These are phyloP conservation scores for Euphrasia arctica DNA, from an alignment of 305 asterid genomes.

Conservation along the genomic window DNA sequence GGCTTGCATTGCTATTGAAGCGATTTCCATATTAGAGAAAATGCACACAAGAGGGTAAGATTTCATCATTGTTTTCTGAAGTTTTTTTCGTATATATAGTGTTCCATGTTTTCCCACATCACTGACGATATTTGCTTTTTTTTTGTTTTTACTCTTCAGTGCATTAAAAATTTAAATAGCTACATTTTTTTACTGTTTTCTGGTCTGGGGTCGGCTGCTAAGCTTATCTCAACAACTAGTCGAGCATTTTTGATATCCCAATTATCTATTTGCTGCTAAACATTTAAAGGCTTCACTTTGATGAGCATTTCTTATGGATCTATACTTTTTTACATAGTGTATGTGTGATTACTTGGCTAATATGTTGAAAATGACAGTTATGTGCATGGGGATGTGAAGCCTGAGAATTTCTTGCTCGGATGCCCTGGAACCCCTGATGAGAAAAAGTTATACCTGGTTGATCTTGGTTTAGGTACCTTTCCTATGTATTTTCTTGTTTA, in stretches of 20 bases:
- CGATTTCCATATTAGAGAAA: constrained; percentile 85
- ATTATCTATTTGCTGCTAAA: too few relatives aligned
- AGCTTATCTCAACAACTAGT: neutral
- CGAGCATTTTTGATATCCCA: too few relatives aligned
- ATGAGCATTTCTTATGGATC: neutral
- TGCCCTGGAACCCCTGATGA: constrained; percentile 69
- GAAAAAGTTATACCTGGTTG: constrained; percentile 77
- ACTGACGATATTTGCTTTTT: neutral
- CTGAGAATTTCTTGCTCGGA: constrained; percentile 92
- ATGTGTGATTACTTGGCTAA: constrained; percentile 21
- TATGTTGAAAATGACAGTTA: constrained; percentile 45
- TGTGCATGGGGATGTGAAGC: constrained; percentile 92
- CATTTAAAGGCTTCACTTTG: neutral
- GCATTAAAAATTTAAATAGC: constrained; percentile 5
- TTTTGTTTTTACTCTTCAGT: neutral
- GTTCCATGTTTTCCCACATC: constrained; percentile 4
- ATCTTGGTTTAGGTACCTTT: constrained; percentile 86
- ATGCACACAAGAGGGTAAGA: constrained; percentile 83
- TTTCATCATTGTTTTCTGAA: constrained; percentile 19
- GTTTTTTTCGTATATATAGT: constrained; percentile 12
- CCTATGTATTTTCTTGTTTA: constrained; percentile 21
- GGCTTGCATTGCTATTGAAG: constrained; percentile 90
- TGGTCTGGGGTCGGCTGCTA: neutral
- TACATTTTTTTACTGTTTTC: constrained; percentile 7
- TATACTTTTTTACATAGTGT: neutral